phyloP scores from a whole-genome alignment of 2,329 filamentous ascomycete genomes.

The Zasmidium angulare region DNA sequence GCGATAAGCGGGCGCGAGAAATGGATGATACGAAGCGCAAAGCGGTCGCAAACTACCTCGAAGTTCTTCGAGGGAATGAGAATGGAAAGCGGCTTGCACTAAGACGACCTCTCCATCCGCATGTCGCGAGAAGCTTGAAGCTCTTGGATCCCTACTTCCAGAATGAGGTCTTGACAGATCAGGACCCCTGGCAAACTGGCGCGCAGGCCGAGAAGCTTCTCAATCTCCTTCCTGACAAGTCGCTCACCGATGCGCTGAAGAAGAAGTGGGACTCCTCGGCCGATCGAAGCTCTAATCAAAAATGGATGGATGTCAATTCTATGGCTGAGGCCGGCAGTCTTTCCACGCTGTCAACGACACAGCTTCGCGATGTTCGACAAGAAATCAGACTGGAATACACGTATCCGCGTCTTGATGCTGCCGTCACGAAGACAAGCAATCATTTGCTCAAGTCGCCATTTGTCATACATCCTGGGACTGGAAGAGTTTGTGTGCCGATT shows the following conservation, averaged over 20 bases:
- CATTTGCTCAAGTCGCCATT: constrained; percentile 97
- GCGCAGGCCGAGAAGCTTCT: constrained; percentile 77
- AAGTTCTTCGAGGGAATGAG: constrained; percentile 82
- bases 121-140: constrained; percentile 80
- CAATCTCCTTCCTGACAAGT: constrained; percentile 77
- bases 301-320: constrained; percentile 93
- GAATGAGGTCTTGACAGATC: constrained; percentile 73
- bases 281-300: constrained; percentile 70
- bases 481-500: constrained; percentile 92
- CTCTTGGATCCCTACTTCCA: constrained; percentile 84
- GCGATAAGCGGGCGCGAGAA: constrained; percentile 78
- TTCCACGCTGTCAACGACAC: constrained; percentile 56
- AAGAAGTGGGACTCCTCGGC: constrained; percentile 90
- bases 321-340: constrained; percentile 76
- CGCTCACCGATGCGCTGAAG: constrained; percentile 73
- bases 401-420: constrained; percentile 92
- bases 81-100: constrained; percentile 83
- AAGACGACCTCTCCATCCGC: constrained; percentile 82
- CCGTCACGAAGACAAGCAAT: constrained; percentile 96
- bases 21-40: constrained; percentile 84
- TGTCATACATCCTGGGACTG: constrained; percentile 92
- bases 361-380: constrained; percentile 85
- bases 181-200: constrained; percentile 77
- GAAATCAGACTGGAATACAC: constrained; percentile 97
- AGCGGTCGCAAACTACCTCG: constrained; percentile 85